Percentiles rank a stretch among this genome's conserved stretches.
These are phyloP conservation scores for Lonicera japonica DNA, from an alignment of 129 eudicot genomes.

Conservation along the genomic window DNA sequence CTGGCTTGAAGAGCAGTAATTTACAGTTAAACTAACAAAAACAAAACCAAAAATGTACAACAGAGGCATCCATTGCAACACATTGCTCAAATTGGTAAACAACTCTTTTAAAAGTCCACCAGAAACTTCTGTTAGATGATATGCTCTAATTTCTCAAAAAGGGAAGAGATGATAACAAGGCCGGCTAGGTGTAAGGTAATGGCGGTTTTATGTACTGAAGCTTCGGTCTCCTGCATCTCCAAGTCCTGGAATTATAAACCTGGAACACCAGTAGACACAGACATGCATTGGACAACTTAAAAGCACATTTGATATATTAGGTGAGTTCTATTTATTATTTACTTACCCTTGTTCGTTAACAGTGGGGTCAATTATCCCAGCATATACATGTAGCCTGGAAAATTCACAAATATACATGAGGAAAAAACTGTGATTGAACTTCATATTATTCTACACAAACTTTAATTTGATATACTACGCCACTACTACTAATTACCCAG, in stretches of 20 bases:
- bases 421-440: background rate
- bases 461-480: background rate
- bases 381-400: slow-evolving; percentile 79
- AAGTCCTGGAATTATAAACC: slow-evolving; percentile 91
- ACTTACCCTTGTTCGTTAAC: slow-evolving; percentile 78
- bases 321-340: background rate
- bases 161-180: background rate
- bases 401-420: background rate
- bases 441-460: background rate
- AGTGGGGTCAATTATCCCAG: slow-evolving; percentile 86
- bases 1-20: too few species aligned
- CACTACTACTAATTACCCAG: slow-evolving; percentile 45
- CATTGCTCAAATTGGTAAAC: too few species aligned
- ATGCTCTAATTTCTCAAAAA: background rate
- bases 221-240: slow-evolving; percentile 99
- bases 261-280: slow-evolving; percentile 19
- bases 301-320: background rate
- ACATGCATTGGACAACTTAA: slow-evolving; percentile 1
- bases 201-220: slow-evolving; percentile 61
- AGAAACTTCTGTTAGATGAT: too few species aligned
- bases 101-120: too few species aligned
- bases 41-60: too few species aligned
- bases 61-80: too few species aligned
- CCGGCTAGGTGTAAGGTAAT: background rate
- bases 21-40: too few species aligned